Evolutionary conservation across 1,284 basidiomycete species (phyloP).

Genomic region (Peniophora sp.): DNA sequence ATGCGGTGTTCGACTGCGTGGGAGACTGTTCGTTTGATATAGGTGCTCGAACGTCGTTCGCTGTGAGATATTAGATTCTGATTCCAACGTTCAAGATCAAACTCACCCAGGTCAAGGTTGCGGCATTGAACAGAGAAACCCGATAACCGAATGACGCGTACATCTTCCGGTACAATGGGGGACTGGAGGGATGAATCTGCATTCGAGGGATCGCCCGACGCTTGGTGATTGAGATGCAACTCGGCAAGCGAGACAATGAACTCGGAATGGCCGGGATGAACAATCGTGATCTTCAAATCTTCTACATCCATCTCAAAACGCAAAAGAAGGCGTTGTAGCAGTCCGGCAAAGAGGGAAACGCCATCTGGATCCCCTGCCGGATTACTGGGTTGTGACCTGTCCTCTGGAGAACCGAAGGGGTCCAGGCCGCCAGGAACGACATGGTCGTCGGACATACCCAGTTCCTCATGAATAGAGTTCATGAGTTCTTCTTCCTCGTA

Average conservation of each 20-base stretch:
- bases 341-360: constrained; percentile 76
- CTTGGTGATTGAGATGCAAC: constrained; percentile 48
- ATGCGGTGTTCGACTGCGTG: constrained; percentile 1
- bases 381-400: constrained; percentile 19
- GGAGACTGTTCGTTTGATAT: constrained; percentile 1
- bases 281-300: constrained; percentile 59
- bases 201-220: not conserved
- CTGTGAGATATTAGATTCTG: not conserved
- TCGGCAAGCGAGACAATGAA: constrained; percentile 52
- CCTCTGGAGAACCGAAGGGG: constrained; percentile 37
- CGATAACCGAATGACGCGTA: not conserved
- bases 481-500: constrained; percentile 69
- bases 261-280: constrained; percentile 54
- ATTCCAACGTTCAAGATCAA: not conserved
- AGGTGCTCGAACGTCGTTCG: not conserved
- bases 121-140: not conserved
- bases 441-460: constrained; percentile 22
- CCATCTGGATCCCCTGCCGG: constrained; percentile 57
- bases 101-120: not conserved
- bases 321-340: constrained; percentile 79
- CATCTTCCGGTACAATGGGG: not conserved
- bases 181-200: too few relatives aligned
- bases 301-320: constrained; percentile 73
- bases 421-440: constrained; percentile 62
- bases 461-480: constrained; percentile 53